A percentile compares a stretch with the other conserved stretches of the same genome.
Conservation (phyloP, 2,329 filamentous ascomycete genomes). For the Tympanopsis confertula region DNA sequence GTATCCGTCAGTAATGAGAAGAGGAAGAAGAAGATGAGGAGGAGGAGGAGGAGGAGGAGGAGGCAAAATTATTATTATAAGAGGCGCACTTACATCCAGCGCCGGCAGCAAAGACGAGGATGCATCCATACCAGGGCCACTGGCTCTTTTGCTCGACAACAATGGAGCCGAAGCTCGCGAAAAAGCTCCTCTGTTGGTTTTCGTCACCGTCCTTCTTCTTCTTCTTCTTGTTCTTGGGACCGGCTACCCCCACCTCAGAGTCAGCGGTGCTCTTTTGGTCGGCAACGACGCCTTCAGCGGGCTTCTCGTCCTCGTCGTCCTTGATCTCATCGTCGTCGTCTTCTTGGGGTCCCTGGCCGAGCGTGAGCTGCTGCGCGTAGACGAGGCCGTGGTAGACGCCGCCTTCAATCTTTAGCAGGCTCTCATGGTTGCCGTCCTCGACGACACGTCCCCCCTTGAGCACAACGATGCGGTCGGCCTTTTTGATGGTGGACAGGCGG, state of each 20-base stretch:
- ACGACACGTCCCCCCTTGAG: constrained; percentile 59
- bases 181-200: constrained; percentile 25
- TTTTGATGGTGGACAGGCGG: constrained; percentile 62
- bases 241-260: constrained; percentile 14
- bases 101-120: constrained; percentile 30
- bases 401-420: constrained; percentile 45
- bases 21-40: constrained; percentile 4
- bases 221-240: constrained; percentile 4
- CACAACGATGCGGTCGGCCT: constrained; percentile 70
- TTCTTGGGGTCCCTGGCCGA: constrained; percentile 32
- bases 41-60: not conserved
- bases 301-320: constrained; percentile 15
- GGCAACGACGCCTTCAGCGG: not conserved
- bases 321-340: constrained; percentile 18
- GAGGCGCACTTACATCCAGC: constrained; percentile 16
- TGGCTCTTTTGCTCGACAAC: constrained; percentile 41
- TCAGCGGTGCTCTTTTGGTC: constrained; percentile 30
- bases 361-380: constrained; percentile 44
- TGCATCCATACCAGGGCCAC: constrained; percentile 36
- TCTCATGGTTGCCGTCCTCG: constrained; percentile 67
- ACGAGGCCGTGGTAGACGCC: constrained; percentile 62
- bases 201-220: constrained; percentile 11
- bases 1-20: constrained; percentile 5
- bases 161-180: constrained; percentile 41
- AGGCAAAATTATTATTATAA: not conserved